Evolutionary conservation across 108 stramenopile species (phyloP).

Genomic region (Seminavis robusta): DNA sequence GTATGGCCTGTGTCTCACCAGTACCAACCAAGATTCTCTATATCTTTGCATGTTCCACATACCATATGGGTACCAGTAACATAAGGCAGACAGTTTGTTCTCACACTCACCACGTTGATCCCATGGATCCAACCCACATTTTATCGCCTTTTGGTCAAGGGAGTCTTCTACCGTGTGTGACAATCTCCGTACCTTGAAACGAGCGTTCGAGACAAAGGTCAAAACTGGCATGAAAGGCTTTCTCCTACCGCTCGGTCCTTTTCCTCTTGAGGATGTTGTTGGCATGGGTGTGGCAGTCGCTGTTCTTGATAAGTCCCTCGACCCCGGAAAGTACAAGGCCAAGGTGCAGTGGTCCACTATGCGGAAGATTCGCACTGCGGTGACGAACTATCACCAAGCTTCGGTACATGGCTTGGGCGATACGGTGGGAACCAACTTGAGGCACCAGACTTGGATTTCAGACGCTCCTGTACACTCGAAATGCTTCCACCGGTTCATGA

Average conservation of each 20-base stretch:
- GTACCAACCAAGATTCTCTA: too few relatives aligned
- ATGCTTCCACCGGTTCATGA: conserved; percentile 16
- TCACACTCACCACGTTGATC: too few relatives aligned
- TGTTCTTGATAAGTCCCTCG: conserved; percentile 15
- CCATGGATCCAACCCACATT: too few relatives aligned
- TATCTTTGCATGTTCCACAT: too few relatives aligned
- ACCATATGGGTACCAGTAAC: too few relatives aligned
- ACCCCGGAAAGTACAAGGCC: conserved; percentile 8
- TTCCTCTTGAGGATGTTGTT: conserved; percentile 16
- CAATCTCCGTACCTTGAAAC: neutral
- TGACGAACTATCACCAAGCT: conserved; percentile 2
- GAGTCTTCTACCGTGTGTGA: conserved; percentile 28
- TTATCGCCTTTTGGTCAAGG: conserved; percentile 49
- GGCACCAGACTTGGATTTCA: neutral
- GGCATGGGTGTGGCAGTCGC: conserved; percentile 31
- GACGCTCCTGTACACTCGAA: too few relatives aligned
- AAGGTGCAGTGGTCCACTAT: conserved; percentile 22
- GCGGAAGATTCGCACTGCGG: conserved; percentile 8
- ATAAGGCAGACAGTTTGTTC: too few relatives aligned
- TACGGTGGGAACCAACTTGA: neutral
- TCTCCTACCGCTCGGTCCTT: neutral
- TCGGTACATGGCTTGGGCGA: conserved; percentile 12
- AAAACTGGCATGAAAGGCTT: neutral
- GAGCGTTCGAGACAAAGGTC: neutral
- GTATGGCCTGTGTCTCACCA: too few relatives aligned